A percentile compares a stretch with the other conserved stretches of the same genome.
Evolutionary conservation across 805 yeast genomes (phyloP).

Genomic region (Saccharomyces mikatae): DNA sequence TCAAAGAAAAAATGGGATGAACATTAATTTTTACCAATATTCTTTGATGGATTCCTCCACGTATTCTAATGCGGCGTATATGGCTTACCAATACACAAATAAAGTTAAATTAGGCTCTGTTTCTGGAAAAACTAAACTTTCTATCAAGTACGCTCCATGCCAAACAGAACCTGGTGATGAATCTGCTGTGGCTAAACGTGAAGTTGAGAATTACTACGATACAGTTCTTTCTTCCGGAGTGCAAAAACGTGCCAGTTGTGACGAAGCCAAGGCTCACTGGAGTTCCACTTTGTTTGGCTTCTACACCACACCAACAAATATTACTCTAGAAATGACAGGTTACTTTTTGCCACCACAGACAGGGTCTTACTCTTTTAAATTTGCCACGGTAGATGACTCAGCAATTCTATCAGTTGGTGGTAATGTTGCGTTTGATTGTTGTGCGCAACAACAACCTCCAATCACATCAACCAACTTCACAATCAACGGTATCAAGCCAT

Average conservation of each 20-base stretch:
- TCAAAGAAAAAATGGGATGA: neutral
- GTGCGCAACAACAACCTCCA: slow-evolving; percentile 12
- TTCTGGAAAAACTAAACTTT: neutral
- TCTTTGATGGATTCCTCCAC: neutral
- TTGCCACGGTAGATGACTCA: slow-evolving; percentile 27
- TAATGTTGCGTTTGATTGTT: slow-evolving; percentile 30
- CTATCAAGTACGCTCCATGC: neutral
- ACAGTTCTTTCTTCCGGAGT: too few relatives aligned
- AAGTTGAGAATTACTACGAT: too few relatives aligned
- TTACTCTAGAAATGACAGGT: slow-evolving; percentile 23
- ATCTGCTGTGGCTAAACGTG: too few relatives aligned
- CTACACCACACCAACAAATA: slow-evolving; percentile 7
- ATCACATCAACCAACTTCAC: neutral
- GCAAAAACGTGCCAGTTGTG: too few relatives aligned
- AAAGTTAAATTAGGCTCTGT: neutral
- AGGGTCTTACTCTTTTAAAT: slow-evolving; percentile 26
- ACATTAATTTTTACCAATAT: neutral
- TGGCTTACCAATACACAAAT: neutral
- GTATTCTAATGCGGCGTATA: neutral
- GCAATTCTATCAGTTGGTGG: slow-evolving; percentile 27
- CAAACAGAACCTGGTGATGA: too few relatives aligned
- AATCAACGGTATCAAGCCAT: neutral
- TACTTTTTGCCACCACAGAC: slow-evolving; percentile 22
- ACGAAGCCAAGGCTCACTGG: neutral
- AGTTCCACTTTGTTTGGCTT: neutral